Base-by-base conservation (phyloP, 2,329 filamentous ascomycete species). In the Fusarium falciforme region DNA sequence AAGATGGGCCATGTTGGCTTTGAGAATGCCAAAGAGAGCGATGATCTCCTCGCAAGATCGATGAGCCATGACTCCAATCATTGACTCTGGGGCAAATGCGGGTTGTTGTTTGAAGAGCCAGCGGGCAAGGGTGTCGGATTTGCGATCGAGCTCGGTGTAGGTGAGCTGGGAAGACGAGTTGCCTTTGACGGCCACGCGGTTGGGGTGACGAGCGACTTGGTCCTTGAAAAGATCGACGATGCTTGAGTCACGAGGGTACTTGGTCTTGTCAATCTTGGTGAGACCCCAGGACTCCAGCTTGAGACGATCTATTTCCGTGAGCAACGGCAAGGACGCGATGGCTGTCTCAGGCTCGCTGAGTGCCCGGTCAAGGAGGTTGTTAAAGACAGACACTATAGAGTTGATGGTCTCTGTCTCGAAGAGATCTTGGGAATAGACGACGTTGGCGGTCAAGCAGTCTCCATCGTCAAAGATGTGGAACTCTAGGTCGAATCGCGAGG, bases 401-500 rank as follows among this genome's bases (percentile, higher is more conserved):
- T 42, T 54, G 11, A 79, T 74, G 2, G 74, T 74, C 12, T 69
- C 44, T 1, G 58, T 17, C 6, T 68, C 14, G 17, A 70, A 78
- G 2, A 79, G 61, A 5, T 77, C 77, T 1, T 40, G 70, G 0
- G 73, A 74, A 54, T 60, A 75, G 11, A 70, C 16, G 5, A 75
- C 17, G 5, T 66, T 22, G 5, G 70, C 76, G 4, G 47, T 29
- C 2, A 76, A 60, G 11, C 6, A 20, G 2, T 52, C 3, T 2
- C 59, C 40, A 36, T 76, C 66, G 10, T 77, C 64, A 33, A 64
- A 73, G 38, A 78, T 42, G 29, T 77, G 76, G 25, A 78, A 73
- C 29, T 79, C 78, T 1, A 79, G 47, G 35, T 79, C 75, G 25
- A 78, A 77, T 27, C 70, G 27, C 4, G 72, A 64, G 0, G 65